These are phyloP conservation scores for Acer yangbiense DNA, from an alignment of 345 rosid species.

Conservation along the genomic window DNA sequence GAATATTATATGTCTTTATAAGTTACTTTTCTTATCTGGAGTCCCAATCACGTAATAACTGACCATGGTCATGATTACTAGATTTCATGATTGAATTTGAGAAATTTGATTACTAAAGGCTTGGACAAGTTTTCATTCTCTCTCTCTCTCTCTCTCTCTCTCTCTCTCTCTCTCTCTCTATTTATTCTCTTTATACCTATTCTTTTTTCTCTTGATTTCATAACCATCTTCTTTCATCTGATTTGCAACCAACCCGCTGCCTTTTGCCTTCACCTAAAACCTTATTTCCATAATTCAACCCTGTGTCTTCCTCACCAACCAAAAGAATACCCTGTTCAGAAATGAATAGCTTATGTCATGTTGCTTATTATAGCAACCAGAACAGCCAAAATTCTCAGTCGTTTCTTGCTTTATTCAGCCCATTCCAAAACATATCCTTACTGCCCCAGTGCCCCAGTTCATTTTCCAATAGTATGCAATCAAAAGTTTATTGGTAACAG, in stretches of 20 bases:
- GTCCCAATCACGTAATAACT: neutral
- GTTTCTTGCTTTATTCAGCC: neutral
- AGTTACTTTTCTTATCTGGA: neutral
- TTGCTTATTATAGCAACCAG: neutral
- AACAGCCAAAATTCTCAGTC: neutral
- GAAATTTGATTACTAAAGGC: neutral
- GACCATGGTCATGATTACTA: neutral
- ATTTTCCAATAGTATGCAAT: too few species aligned
- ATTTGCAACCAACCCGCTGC: neutral
- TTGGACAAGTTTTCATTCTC: neutral
- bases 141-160: too few species aligned
- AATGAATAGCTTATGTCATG: neutral
- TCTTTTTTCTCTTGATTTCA: too few species aligned
- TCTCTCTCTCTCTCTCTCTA: too few species aligned
- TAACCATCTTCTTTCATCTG: neutral
- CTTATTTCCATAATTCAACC: neutral
- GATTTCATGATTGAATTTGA: neutral
- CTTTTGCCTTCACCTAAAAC: neutral
- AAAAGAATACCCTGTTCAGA: neutral
- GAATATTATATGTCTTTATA: neutral
- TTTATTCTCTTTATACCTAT: neutral
- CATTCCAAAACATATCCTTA: neutral
- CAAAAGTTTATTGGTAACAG: too few species aligned
- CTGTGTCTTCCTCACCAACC: neutral
- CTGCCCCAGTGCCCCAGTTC: neutral